Conservation (phyloP, 805 yeast species). For the Dipodascopsis tothii region DNA sequence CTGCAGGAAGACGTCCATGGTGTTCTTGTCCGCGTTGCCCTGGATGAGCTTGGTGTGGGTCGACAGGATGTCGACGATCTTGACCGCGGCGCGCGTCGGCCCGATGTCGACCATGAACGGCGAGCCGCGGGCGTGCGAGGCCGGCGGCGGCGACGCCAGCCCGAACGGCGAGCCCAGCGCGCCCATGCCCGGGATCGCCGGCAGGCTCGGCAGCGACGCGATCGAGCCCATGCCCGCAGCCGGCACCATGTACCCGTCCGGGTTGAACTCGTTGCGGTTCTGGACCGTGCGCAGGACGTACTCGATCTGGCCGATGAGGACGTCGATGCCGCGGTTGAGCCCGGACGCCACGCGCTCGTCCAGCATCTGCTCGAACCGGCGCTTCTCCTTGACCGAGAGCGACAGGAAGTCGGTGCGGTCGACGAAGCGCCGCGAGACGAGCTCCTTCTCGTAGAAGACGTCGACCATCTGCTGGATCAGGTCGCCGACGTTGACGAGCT, state of each 20-base stretch:
- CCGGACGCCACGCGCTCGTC: constrained; percentile 93
- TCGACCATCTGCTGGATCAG: constrained; percentile 85
- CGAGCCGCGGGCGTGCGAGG: neutral
- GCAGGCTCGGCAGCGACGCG: constrained; percentile 1
- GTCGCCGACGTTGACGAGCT: constrained; percentile 87
- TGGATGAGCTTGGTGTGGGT: constrained; percentile 65
- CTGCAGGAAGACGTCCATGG: constrained; percentile 87
- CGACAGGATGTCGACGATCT: constrained; percentile 53
- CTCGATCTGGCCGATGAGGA: constrained; percentile 73
- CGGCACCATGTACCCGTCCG: constrained; percentile 5
- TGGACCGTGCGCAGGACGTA: constrained; percentile 49
- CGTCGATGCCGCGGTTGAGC: constrained; percentile 82
- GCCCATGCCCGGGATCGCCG: neutral
- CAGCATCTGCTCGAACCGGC: constrained; percentile 67
- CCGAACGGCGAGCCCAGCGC: too few relatives aligned
- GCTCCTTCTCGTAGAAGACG: constrained; percentile 82
- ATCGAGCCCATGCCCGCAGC: neutral
- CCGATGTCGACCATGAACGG: constrained; percentile 22
- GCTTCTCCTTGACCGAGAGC: constrained; percentile 69
- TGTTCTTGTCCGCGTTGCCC: constrained; percentile 79
- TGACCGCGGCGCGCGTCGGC: constrained; percentile 59
- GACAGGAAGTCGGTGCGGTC: constrained; percentile 73
- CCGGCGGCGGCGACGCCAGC: neutral
- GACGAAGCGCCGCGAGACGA: constrained; percentile 48
- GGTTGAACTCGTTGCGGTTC: constrained; percentile 17